These are phyloP conservation scores for Penicillium nordicum DNA, from an alignment of 2,329 filamentous ascomycete species.

Conservation along the genomic window DNA sequence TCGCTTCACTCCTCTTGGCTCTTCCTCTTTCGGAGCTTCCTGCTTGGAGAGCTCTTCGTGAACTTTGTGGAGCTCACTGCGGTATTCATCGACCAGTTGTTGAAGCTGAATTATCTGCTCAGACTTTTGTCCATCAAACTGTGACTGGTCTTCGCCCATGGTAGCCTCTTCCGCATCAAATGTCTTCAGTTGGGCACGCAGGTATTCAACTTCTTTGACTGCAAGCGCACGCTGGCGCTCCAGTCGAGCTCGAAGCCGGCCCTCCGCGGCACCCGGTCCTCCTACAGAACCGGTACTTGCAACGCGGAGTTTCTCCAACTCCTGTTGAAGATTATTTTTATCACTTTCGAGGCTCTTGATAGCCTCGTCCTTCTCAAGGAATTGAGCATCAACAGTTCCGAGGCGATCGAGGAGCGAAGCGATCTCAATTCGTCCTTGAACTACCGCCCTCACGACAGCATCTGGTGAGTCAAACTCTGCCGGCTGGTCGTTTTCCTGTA, in stretches of 20 bases:
- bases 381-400: slow-evolving; percentile 73
- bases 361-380: slow-evolving; percentile 70
- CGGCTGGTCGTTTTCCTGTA: slow-evolving; percentile 65
- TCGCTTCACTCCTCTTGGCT: slow-evolving; percentile 58
- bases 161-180: slow-evolving; percentile 86
- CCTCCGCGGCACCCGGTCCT: slow-evolving; percentile 56
- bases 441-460: slow-evolving; percentile 75
- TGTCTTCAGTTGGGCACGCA: slow-evolving; percentile 85
- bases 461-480: slow-evolving; percentile 84
- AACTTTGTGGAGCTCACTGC: slow-evolving; percentile 70
- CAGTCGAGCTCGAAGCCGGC: slow-evolving; percentile 66
- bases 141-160: slow-evolving; percentile 67
- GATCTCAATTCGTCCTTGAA: slow-evolving; percentile 76
- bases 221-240: slow-evolving; percentile 84
- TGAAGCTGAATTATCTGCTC: slow-evolving; percentile 78
- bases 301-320: slow-evolving; percentile 67
- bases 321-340: slow-evolving; percentile 59
- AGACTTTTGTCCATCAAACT: slow-evolving; percentile 69
- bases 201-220: slow-evolving; percentile 88
- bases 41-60: slow-evolving; percentile 69
- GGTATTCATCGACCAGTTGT: slow-evolving; percentile 80
- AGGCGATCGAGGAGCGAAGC: slow-evolving; percentile 76
- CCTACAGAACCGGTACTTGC: slow-evolving; percentile 31
- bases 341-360: slow-evolving; percentile 71
- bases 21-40: slow-evolving; percentile 50